A percentile compares a stretch with the other conserved stretches of the same genome.
Evolutionary conservation across 148 eudicot species (phyloP).

Genomic region (Nyssa sinensis): DNA sequence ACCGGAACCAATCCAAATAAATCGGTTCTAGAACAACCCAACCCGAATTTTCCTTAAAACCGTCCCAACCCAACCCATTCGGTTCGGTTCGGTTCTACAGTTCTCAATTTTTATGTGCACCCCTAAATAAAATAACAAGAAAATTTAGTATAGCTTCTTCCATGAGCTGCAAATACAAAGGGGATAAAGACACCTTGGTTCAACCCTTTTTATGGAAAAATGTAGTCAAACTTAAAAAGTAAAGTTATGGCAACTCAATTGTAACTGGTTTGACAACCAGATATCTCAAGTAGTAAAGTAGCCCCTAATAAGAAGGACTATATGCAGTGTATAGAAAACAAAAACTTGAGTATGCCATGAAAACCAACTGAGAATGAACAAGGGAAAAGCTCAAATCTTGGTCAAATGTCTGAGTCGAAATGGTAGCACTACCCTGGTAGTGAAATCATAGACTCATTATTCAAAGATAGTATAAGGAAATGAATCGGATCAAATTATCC

Average conservation of each 20-base stretch:
- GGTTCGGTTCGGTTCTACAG: no score
- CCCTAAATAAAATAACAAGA: no score
- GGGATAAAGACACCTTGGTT: conserved; percentile 1
- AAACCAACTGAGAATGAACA: not conserved
- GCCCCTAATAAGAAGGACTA: not conserved
- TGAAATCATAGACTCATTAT: not conserved
- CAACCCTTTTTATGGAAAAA: not conserved
- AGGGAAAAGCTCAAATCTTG: not conserved
- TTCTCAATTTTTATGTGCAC: no score
- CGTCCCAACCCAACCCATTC: no score
- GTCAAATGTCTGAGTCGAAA: not conserved
- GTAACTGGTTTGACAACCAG: not conserved
- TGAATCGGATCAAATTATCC: conserved; percentile 1
- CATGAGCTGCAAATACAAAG: not conserved
- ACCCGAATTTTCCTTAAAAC: no score
- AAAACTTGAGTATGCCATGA: not conserved
- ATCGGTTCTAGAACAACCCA: no score
- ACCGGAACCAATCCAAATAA: no score
- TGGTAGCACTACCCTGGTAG: conserved; percentile 5
- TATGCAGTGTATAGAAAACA: not conserved
- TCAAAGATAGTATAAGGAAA: not conserved
- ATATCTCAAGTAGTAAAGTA: not conserved
- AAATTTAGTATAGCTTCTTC: not conserved
- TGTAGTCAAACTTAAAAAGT: not conserved
- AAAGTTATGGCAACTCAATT: not conserved